Base-by-base conservation (phyloP, 2,329 filamentous ascomycete genomes). In the Chalaropsis ovoidea region DNA sequence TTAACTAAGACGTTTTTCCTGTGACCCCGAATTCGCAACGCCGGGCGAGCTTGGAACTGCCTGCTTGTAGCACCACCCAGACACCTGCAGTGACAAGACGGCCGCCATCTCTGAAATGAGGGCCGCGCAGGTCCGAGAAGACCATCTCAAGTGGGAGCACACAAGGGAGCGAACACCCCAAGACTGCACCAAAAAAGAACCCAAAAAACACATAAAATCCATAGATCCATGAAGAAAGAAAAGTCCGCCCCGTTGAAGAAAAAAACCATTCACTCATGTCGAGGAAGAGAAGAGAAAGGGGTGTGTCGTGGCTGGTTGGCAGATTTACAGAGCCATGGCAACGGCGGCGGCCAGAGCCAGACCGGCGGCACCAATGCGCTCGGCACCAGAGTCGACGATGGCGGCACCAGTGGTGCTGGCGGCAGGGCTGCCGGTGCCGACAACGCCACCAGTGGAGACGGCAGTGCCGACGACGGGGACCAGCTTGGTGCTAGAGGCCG, bases 241-340 rank as follows among this genome's bases (percentile, higher is more conserved):
- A 56, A 56, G 52, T 56, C 52, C 52, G 17, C 27, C 52, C 52
- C 52, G 47, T 19, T 49, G 47, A 49, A 56, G 27, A 56, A 56
- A 56, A 56, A 56, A 56, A 35, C 15, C 27, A n/a, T 56, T 17
- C 52, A 31, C 52, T 56, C 52, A 19, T 35, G 27, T 7, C 31
- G 52, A 56, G 52, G 52, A 56, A 31, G 24, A 56, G 24, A 35
- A 56, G n/a, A 19, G 31, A 11, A 56, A 31, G 15, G 31, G 6
- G 31, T 31, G n/a, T n/a, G n/a, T 31, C 3, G 31, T 31, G 31
- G 31, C 31, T 31, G n/a, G 49, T 19, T 47, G 45, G 47, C 47
- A 17, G 24, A 52, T 65, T 71, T 71, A 76, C 52, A 76, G 69
- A 52, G 71, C 74, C 3, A 74, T 45, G 24, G 71, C 74, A 65